phyloP scores from a whole-genome alignment of 129 eudicot species.

The Rutidosis leptorrhynchoides region DNA sequence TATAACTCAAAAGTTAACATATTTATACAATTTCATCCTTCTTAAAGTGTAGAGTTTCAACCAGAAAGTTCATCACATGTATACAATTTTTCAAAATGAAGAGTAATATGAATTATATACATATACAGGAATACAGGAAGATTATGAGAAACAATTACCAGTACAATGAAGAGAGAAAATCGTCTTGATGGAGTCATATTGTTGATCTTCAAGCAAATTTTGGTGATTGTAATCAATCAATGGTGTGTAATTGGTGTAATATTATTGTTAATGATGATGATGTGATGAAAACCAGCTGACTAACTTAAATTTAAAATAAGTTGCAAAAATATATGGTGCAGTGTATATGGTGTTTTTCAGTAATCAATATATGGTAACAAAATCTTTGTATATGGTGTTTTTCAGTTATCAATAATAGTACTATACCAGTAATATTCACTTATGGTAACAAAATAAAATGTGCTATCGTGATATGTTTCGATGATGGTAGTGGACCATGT shows the following conservation, averaged over 20 bases:
- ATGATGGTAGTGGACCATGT: too few relatives aligned
- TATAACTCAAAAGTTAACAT: not conserved
- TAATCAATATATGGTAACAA: too few relatives aligned
- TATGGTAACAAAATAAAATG: not conserved
- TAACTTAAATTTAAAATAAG: not conserved
- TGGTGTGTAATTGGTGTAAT: constrained; percentile 1
- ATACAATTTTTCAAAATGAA: not conserved
- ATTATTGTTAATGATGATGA: too few relatives aligned
- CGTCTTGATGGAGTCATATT: constrained; percentile 28
- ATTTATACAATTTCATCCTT: not conserved
- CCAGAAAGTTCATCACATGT: not conserved
- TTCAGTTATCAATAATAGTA: too few relatives aligned
- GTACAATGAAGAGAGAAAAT: constrained; percentile 33
- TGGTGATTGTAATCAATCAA: constrained; percentile 17
- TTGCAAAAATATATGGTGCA: not conserved
- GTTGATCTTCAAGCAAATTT: constrained; percentile 28
- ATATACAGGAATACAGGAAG: too few relatives aligned
- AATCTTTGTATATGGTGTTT: too few relatives aligned
- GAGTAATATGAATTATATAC: too few relatives aligned
- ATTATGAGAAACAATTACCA: constrained; percentile 33
- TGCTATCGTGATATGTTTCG: not conserved
- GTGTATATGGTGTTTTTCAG: constrained; percentile 12
- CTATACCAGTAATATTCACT: too few relatives aligned
- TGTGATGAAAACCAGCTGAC: constrained; percentile 1
- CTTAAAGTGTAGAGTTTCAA: not conserved